Conservation (phyloP, 2,329 filamentous ascomycete species). For the Botrytis cinerea region DNA sequence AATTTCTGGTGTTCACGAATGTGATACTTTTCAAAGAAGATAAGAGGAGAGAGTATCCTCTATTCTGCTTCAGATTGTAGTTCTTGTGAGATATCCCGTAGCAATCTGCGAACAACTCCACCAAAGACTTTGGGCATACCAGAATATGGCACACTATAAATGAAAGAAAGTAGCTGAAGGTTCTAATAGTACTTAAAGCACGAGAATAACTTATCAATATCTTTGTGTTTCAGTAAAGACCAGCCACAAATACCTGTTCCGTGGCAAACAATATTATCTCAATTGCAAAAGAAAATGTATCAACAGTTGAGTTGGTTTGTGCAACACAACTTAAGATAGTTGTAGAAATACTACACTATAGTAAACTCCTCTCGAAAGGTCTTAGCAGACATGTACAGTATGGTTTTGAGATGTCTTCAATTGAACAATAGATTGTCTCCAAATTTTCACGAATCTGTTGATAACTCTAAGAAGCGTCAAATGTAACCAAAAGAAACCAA, state of each 20-base stretch:
- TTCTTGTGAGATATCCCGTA: no score
- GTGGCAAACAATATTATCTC: background rate
- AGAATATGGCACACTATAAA: no score
- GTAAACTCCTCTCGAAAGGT: background rate
- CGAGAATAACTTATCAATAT: background rate
- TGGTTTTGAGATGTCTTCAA: background rate
- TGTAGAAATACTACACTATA: background rate
- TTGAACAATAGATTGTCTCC: background rate
- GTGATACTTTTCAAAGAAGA: background rate
- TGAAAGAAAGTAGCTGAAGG: background rate
- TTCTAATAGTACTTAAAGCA: rapidly evolving
- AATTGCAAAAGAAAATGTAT: background rate
- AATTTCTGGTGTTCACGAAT: background rate
- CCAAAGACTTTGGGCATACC: background rate
- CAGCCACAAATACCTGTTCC: background rate
- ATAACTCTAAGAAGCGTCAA: background rate
- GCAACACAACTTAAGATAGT: background rate
- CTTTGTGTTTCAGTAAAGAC: background rate
- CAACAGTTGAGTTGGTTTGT: background rate
- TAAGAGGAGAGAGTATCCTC: background rate
- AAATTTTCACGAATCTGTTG: background rate
- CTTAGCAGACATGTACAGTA: background rate
- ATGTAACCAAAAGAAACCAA: background rate
- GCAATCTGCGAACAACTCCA: background rate
- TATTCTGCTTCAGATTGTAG: no score